A percentile compares a stretch with the other conserved stretches of the same genome.
phyloP scores from a whole-genome alignment of 345 rosid species.

The Camelina sativa region DNA sequence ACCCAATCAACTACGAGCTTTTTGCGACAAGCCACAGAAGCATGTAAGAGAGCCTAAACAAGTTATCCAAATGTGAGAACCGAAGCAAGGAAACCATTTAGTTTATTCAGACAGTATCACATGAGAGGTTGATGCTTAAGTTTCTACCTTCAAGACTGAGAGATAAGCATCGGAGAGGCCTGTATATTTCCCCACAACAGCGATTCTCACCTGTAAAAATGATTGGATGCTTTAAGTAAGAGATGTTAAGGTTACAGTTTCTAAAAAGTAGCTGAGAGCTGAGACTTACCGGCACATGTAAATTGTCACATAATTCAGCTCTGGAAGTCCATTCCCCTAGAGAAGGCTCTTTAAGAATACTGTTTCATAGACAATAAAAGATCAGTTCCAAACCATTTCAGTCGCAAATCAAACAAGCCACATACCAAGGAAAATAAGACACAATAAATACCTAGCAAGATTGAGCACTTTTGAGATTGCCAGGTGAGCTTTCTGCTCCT shows the following conservation, averaged over 20 bases:
- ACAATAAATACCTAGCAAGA: conserved; percentile 58
- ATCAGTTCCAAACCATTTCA: conserved; percentile 19
- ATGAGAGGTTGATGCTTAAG: not conserved
- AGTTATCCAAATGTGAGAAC: conserved; percentile 29
- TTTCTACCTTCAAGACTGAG: conserved; percentile 71
- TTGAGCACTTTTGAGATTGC: conserved; percentile 76
- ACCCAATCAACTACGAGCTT: conserved; percentile 88
- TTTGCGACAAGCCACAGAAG: conserved; percentile 70
- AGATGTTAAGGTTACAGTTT: conserved; percentile 11
- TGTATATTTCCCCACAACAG: conserved; percentile 93
- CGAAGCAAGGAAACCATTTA: not conserved
- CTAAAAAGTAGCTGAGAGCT: not conserved
- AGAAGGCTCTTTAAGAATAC: conserved; percentile 64
- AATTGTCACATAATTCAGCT: conserved; percentile 65
- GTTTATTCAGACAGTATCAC: not conserved
- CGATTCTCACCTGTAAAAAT: conserved; percentile 75
- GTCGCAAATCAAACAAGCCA: not conserved
- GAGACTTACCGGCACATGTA: conserved; percentile 76
- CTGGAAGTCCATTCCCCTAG: conserved; percentile 72
- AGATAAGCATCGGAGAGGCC: conserved; percentile 91
- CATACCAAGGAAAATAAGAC: conserved; percentile 13
- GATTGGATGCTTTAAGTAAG: conserved; percentile 7
- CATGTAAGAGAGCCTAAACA: conserved; percentile 91
- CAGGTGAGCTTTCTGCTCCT: conserved; percentile 94
- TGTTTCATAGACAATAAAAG: conserved; percentile 44